Conservation (phyloP, 768 basidiomycete species). For the Mycena rosella region DNA sequence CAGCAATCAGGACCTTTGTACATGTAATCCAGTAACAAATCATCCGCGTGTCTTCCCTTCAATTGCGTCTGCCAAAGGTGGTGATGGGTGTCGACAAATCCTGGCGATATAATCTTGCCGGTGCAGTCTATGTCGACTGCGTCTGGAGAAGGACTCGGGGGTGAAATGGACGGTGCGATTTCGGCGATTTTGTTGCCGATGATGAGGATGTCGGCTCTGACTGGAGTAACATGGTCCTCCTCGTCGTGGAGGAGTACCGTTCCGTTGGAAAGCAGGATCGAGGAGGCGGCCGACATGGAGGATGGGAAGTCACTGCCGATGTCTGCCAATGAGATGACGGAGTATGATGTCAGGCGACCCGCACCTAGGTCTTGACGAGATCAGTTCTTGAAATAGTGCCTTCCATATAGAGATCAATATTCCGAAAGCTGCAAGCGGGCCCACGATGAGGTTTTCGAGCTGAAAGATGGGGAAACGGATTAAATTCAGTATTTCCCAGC, state of each 20-base stretch:
- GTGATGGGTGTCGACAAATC: conserved; percentile 36
- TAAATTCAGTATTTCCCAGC: too few relatives aligned
- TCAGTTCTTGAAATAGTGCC: too few relatives aligned
- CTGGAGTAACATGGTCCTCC: conserved; percentile 20
- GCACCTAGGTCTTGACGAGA: too few relatives aligned
- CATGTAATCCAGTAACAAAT: conserved; percentile 31
- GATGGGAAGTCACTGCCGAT: too few relatives aligned
- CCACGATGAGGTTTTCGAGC: too few relatives aligned
- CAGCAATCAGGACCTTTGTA: conserved; percentile 3
- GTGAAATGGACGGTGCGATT: conserved; percentile 13
- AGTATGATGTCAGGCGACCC: too few relatives aligned
- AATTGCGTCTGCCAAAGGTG: conserved; percentile 36
- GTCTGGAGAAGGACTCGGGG: not conserved
- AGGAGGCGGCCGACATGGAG: conserved; percentile 5
- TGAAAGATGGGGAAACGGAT: too few relatives aligned
- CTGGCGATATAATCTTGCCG: conserved; percentile 26
- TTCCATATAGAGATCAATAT: too few relatives aligned
- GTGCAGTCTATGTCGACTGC: conserved; percentile 26
- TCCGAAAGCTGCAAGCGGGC: too few relatives aligned
- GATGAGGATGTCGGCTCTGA: conserved; percentile 30
- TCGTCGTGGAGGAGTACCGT: conserved; percentile 30
- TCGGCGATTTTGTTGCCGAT: conserved; percentile 23
- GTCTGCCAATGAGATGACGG: too few relatives aligned
- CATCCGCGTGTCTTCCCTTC: conserved; percentile 29
- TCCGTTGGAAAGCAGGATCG: conserved; percentile 28